phyloP scores from a whole-genome alignment of 441 rosid genomes.

The Adansonia grandidieri region DNA sequence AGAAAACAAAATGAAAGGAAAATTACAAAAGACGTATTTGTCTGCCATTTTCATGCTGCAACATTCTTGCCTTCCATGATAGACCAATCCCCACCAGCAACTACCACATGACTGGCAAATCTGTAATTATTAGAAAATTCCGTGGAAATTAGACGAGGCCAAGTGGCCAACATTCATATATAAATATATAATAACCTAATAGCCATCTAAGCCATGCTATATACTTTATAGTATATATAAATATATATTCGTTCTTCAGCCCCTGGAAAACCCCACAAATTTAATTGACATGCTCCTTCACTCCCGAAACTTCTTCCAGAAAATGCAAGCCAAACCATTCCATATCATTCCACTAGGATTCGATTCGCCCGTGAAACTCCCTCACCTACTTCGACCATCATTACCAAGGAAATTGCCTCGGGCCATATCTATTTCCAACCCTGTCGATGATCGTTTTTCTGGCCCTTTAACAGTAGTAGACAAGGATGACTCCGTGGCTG shows the following conservation, averaged over 20 bases:
- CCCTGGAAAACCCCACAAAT: background rate
- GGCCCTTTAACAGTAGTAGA: conserved; percentile 24
- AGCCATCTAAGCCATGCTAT: background rate
- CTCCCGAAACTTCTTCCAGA: background rate
- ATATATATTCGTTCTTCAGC: background rate
- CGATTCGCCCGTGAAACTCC: conserved; percentile 37
- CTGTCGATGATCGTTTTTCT: conserved; percentile 27
- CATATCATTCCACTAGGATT: conserved; percentile 40
- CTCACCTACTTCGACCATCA: conserved; percentile 39
- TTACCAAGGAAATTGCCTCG: conserved; percentile 38
- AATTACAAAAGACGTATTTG: conserved; percentile 15
- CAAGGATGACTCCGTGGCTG: conserved; percentile 52
- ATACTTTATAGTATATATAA: background rate
- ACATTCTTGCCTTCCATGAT: conserved; percentile 33
- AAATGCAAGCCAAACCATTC: conserved; percentile 44
- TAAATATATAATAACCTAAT: background rate
- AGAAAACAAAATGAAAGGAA: background rate
- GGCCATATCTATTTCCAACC: conserved; percentile 55
- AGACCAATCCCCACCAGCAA: conserved; percentile 23
- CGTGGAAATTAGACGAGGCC: background rate
- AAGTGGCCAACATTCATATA: conserved; percentile 5
- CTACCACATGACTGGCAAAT: conserved; percentile 24
- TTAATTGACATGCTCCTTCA: background rate
- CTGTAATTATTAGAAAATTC: conserved; percentile 30
- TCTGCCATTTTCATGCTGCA: conserved; percentile 37